A percentile compares a stretch with the other conserved stretches of the same genome.
phyloP scores from a whole-genome alignment of 2,329 filamentous ascomycete genomes.

The Sarocladium strictum region DNA sequence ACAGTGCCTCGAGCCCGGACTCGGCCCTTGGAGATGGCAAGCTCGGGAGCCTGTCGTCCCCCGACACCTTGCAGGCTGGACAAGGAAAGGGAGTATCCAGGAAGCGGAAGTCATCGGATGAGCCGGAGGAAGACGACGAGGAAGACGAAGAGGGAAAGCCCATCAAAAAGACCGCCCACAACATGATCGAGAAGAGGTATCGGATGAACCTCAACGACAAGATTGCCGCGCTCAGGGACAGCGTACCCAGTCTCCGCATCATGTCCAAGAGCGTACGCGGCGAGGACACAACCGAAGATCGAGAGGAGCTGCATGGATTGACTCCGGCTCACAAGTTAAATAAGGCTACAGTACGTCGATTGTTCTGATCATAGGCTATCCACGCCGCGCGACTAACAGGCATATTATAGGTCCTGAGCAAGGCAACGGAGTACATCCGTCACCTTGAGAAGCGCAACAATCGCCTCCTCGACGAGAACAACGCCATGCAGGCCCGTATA shows the following conservation, averaged over 20 bases:
- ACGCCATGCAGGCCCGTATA: conserved; percentile 69
- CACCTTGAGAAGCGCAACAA: conserved; percentile 90
- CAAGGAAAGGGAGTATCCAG: conserved; percentile 37
- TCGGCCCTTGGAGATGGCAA: conserved; percentile 45
- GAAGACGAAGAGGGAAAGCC: conserved; percentile 50
- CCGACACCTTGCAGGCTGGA: conserved; percentile 41
- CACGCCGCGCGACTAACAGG: no score
- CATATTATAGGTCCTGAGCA: conserved; percentile 65
- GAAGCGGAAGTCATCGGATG: conserved; percentile 65
- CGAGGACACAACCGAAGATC: conserved; percentile 65
- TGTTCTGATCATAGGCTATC: no score
- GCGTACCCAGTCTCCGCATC: conserved; percentile 82
- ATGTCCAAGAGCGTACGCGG: conserved; percentile 68
- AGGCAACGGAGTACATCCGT: conserved; percentile 92
- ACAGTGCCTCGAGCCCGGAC: conserved; percentile 52
- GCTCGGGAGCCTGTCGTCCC: conserved; percentile 47
- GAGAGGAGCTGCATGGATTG: conserved; percentile 68
- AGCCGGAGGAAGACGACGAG: conserved; percentile 47
- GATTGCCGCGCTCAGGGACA: conserved; percentile 86
- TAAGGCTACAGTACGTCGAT: conserved; percentile 78
- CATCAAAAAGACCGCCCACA: conserved; percentile 89
- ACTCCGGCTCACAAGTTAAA: conserved; percentile 91
- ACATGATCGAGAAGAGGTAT: conserved; percentile 97
- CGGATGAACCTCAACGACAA: conserved; percentile 96
- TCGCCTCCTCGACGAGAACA: conserved; percentile 75